These are phyloP conservation scores for Penicillium arizonense DNA, from an alignment of 495 filamentous ascomycete species.

Conservation along the genomic window DNA sequence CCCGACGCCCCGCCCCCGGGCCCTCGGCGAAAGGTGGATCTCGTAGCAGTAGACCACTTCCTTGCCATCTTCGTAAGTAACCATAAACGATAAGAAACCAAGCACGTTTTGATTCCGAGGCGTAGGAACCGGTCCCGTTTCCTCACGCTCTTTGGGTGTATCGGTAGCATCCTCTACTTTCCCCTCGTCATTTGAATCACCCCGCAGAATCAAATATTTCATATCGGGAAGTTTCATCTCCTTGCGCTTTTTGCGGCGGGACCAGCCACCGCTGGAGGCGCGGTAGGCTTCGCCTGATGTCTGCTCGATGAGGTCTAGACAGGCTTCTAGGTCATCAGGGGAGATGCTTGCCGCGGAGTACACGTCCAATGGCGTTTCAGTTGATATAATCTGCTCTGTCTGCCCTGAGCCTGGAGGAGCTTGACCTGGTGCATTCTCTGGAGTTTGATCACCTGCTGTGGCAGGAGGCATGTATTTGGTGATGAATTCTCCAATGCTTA, in stretches of 20 bases:
- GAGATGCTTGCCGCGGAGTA: slow-evolving; percentile 47
- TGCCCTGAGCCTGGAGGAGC: background rate
- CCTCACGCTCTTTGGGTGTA: background rate
- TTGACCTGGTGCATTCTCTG: background rate
- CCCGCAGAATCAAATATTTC: slow-evolving; percentile 62
- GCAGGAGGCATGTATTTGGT: slow-evolving; percentile 24
- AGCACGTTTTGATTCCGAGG: slow-evolving; percentile 23
- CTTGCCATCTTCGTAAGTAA: slow-evolving; percentile 72
- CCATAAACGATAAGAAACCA: slow-evolving; percentile 81
- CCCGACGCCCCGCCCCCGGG: slow-evolving; percentile 50
- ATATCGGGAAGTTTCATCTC: slow-evolving; percentile 77
- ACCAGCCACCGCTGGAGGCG: slow-evolving; percentile 65
- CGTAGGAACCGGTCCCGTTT: background rate
- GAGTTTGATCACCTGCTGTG: background rate
- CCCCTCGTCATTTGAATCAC: background rate
- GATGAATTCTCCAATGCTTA: slow-evolving; percentile 34
- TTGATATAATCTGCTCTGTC: background rate
- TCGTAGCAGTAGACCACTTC: slow-evolving; percentile 87
- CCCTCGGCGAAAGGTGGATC: slow-evolving; percentile 62
- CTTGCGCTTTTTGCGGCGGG: slow-evolving; percentile 59
- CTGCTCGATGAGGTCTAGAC: slow-evolving; percentile 68
- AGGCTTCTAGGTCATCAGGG: slow-evolving; percentile 55
- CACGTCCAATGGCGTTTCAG: slow-evolving; percentile 29
- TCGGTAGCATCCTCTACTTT: background rate
- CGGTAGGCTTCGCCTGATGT: slow-evolving; percentile 69